Evolutionary conservation across 495 filamentous ascomycete genomes (phyloP).

Genomic region (Hypoxylon subgilvum): DNA sequence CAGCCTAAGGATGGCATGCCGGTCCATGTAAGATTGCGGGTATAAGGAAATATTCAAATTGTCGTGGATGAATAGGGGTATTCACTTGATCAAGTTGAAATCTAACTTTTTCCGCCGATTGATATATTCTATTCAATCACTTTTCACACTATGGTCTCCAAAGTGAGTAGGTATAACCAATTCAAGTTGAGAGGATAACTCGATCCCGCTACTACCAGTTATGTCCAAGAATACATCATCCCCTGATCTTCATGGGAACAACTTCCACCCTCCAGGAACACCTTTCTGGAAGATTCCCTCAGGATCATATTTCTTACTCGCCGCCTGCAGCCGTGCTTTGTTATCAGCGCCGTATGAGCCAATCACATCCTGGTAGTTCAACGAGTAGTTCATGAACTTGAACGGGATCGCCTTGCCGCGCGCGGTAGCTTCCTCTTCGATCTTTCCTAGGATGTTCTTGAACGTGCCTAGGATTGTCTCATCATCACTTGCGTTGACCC

Average conservation of each 20-base stretch:
- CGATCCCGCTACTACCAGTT: too few species aligned
- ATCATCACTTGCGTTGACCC: slow-evolving; percentile 25
- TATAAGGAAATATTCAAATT: too few species aligned
- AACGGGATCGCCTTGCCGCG: slow-evolving; percentile 35
- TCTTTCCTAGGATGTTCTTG: slow-evolving; percentile 11
- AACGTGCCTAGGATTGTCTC: slow-evolving; percentile 12
- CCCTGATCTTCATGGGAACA: too few species aligned
- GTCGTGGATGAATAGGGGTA: too few species aligned
- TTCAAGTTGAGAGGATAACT: too few species aligned
- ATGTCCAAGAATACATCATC: too few species aligned
- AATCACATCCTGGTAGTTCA: slow-evolving; percentile 51
- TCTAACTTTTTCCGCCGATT: too few species aligned
- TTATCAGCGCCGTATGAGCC: slow-evolving; percentile 56
- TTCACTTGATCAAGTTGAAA: too few species aligned
- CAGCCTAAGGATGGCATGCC: not conserved
- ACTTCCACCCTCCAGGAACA: slow-evolving; percentile 37
- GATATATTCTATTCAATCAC: too few species aligned
- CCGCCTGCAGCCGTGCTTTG: slow-evolving; percentile 42
- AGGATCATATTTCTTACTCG: slow-evolving; percentile 58
- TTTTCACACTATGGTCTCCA: too few species aligned
- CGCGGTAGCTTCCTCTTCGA: slow-evolving; percentile 15
- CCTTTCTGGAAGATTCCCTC: slow-evolving; percentile 54
- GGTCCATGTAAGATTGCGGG: not conserved
- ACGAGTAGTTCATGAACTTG: slow-evolving; percentile 53
- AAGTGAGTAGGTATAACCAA: too few species aligned